A percentile compares a stretch with the other conserved stretches of the same genome.
phyloP scores from a whole-genome alignment of 305 asterid genomes.

The Stenogyne calaminthoides region DNA sequence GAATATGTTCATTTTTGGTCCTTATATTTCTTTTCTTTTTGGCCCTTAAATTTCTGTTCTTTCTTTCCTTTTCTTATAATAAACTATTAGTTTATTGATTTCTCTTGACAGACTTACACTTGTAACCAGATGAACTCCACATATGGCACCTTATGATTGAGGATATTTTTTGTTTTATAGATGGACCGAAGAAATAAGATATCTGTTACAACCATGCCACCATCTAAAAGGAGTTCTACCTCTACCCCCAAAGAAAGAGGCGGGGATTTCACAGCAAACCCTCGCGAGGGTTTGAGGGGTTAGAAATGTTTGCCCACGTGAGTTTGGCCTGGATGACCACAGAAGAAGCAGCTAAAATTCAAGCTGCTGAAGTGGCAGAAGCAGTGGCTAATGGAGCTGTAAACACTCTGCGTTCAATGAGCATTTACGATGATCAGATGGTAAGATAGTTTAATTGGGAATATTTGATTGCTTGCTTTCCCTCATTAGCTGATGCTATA shows the following conservation, averaged over 20 bases:
- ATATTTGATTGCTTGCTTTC: background rate
- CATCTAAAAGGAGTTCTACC: conserved; percentile 45
- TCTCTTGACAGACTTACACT: background rate
- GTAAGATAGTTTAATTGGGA: conserved; percentile 38
- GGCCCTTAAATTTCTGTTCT: background rate
- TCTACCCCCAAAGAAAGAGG: conserved; percentile 44
- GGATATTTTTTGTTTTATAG: conserved; percentile 37
- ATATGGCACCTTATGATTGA: conserved; percentile 2
- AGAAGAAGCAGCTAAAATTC: conserved; percentile 61
- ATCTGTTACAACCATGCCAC: conserved; percentile 37
- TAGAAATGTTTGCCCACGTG: conserved; percentile 51
- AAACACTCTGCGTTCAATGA: conserved; percentile 48
- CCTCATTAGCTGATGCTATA: background rate
- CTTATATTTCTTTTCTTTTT: background rate
- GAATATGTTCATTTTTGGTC: background rate
- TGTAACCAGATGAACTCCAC: background rate
- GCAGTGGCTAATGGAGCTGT: conserved; percentile 75
- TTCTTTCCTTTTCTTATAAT: background rate
- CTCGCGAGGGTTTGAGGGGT: conserved; percentile 43
- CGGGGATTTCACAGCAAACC: conserved; percentile 36
- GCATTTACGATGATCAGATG: conserved; percentile 27
- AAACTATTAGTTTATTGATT: background rate
- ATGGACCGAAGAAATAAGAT: conserved; percentile 54
- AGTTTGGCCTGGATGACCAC: conserved; percentile 47
- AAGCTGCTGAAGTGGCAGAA: conserved; percentile 72